These are phyloP conservation scores for Rhexocercosporidium sp. DNA, from an alignment of 2,329 filamentous ascomycete genomes.

Conservation along the genomic window DNA sequence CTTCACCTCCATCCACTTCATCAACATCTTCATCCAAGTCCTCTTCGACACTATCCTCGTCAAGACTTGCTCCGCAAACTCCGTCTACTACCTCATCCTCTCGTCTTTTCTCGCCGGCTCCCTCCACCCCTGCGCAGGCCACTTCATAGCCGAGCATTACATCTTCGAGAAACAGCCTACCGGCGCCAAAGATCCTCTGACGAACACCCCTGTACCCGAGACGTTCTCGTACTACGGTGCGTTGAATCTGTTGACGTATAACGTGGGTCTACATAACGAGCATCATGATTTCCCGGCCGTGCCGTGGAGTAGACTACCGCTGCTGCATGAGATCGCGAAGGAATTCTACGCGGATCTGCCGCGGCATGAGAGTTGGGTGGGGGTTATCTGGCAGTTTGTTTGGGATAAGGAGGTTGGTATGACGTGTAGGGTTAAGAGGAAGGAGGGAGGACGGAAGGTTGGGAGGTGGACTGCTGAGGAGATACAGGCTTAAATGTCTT, in stretches of 20 bases:
- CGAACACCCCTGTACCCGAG: conserved; percentile 73
- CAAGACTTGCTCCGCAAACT: conserved; percentile 61
- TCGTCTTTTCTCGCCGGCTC: conserved; percentile 94
- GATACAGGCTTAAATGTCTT: conserved; percentile 57
- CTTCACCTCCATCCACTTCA: conserved; percentile 80
- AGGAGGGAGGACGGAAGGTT: conserved; percentile 71
- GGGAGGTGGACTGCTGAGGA: conserved; percentile 73
- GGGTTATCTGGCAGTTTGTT: conserved; percentile 95
- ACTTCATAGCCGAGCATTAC: conserved; percentile 99
- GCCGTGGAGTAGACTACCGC: conserved; percentile 86
- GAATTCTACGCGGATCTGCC: conserved; percentile 94
- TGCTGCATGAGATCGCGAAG: conserved; percentile 77
- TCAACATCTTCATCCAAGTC: conserved; percentile 81
- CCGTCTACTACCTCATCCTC: conserved; percentile 82
- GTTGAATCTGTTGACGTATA: conserved; percentile 92
- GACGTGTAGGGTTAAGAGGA: conserved; percentile 91
- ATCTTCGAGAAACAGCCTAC: conserved; percentile 68
- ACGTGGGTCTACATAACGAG: conserved; percentile 97
- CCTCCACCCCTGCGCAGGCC: conserved; percentile 90
- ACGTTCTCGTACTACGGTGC: conserved; percentile 97
- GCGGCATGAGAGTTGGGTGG: conserved; percentile 86
- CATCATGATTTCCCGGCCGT: conserved; percentile 98
- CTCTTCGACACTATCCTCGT: conserved; percentile 77
- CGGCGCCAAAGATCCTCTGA: conserved; percentile 60
- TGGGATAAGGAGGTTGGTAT: conserved; percentile 87